phyloP scores from a whole-genome alignment of 257 asterid species.

The Rauvolfia tetraphylla region DNA sequence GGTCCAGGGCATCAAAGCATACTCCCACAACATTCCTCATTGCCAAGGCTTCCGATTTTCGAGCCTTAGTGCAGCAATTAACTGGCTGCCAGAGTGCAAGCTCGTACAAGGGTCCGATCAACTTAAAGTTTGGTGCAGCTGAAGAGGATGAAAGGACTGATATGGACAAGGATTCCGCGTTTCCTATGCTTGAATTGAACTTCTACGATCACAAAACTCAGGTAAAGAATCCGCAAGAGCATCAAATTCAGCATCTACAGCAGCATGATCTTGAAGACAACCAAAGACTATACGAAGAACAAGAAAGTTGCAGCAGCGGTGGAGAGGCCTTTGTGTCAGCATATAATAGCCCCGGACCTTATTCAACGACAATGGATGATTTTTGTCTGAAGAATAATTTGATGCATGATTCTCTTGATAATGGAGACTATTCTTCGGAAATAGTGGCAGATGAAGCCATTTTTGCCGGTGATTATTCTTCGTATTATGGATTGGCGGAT shows the following conservation, averaged over 20 bases:
- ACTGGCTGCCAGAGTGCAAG: conserved; percentile 50
- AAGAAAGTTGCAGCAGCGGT: not conserved
- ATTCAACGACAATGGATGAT: conserved; percentile 8
- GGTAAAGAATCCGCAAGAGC: not conserved
- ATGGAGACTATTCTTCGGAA: not conserved
- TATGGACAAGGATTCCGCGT: not conserved
- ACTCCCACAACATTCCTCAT: conserved; percentile 27
- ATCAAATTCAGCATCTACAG: not conserved
- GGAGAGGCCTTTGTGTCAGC: not conserved
- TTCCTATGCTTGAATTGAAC: not conserved
- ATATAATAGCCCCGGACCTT: not conserved
- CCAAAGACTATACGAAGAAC: not conserved
- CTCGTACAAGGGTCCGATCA: conserved; percentile 50
- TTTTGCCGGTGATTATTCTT: not conserved
- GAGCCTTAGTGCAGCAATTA: conserved; percentile 44
- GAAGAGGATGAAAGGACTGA: not conserved
- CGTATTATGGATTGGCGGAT: not conserved
- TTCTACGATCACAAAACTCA: not conserved
- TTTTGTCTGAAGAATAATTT: not conserved
- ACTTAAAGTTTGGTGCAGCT: conserved; percentile 44
- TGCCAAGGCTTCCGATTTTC: conserved; percentile 24
- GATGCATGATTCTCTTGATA: not conserved
- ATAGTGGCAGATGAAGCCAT: not conserved
- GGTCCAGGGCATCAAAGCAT: conserved; percentile 29
- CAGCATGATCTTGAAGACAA: not conserved